A percentile compares a stretch with the other conserved stretches of the same genome.
Evolutionary conservation across 2,329 filamentous ascomycete species (phyloP).

Genomic region (Coniella lustricola): DNA sequence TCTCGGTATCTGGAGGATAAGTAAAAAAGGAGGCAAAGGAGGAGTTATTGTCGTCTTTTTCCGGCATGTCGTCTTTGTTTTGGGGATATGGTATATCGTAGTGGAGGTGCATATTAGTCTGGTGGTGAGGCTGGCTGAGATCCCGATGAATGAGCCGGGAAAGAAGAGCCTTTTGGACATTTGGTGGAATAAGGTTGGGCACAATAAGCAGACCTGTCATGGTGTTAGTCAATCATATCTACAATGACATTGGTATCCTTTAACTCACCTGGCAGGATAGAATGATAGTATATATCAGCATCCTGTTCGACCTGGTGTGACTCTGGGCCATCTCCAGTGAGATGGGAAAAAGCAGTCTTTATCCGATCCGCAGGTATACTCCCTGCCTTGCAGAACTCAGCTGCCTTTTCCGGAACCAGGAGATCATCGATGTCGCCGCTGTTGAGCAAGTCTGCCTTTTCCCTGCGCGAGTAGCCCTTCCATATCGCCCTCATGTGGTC

Average conservation of each 20-base stretch:
- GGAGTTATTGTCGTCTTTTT: too few relatives aligned
- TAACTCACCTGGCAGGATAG: conserved; percentile 58
- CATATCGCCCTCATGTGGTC: conserved; percentile 62
- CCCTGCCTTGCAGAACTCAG: conserved; percentile 39
- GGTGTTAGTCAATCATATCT: background rate
- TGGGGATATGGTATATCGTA: conserved; percentile 26
- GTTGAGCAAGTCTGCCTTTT: conserved; percentile 41
- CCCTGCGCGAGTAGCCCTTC: conserved; percentile 64
- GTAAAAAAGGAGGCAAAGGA: conserved; percentile 45
- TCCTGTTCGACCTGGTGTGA: conserved; percentile 30
- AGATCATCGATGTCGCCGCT: conserved; percentile 53
- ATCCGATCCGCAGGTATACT: conserved; percentile 37
- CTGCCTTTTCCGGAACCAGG: conserved; percentile 28
- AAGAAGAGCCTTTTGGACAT: conserved; percentile 63
- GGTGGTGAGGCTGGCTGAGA: conserved; percentile 62
- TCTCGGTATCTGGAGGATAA: conserved; percentile 40
- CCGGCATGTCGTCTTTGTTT: conserved; percentile 3
- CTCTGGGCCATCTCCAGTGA: conserved; percentile 28
- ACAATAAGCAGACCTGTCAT: conserved; percentile 67
- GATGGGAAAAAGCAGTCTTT: conserved; percentile 34
- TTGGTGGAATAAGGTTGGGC: conserved; percentile 64
- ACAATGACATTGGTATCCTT: background rate
- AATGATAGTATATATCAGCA: conserved; percentile 54
- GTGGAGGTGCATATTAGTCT: conserved; percentile 64
- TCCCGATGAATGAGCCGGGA: conserved; percentile 61